Evolutionary conservation across 2,329 filamentous ascomycete species (phyloP).

Genomic region (Colletotrichum spaethianum): DNA sequence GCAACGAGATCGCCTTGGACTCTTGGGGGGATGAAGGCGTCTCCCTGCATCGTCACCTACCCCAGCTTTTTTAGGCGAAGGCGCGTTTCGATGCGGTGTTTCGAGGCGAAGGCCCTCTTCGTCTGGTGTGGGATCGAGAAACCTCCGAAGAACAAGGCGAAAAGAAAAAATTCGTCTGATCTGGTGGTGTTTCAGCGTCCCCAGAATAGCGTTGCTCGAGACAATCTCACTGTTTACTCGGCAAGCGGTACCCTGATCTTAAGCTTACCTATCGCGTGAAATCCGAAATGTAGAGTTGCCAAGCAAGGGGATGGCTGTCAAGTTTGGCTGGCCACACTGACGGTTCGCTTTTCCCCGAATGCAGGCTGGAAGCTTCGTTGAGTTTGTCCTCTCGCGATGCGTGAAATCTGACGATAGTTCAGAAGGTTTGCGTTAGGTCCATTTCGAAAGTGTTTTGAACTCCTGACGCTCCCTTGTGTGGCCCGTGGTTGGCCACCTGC

Average conservation of each 20-base stretch:
- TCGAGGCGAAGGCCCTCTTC: conserved; percentile 7
- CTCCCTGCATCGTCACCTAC: neutral
- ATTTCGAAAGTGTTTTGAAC: conserved; percentile 33
- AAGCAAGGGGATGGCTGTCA: conserved; percentile 25
- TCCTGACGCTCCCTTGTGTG: neutral
- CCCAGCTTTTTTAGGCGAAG: conserved; percentile 6
- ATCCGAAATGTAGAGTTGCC: neutral
- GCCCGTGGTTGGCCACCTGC: conserved; percentile 9
- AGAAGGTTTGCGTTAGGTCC: conserved; percentile 22
- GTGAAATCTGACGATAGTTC: conserved; percentile 25
- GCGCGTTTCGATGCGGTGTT: conserved; percentile 25
- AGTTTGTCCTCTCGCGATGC: conserved; percentile 13
- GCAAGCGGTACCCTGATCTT: conserved; percentile 21
- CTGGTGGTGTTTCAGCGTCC: conserved; percentile 25
- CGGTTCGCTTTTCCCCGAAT: conserved; percentile 35
- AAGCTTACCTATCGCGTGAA: conserved; percentile 27
- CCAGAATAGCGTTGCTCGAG: neutral
- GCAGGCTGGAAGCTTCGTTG: conserved; percentile 25
- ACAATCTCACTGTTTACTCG: neutral
- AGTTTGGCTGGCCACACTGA: neutral
- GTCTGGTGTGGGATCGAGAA: conserved; percentile 14
- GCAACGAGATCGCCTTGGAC: neutral
- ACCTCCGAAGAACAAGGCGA: conserved; percentile 25
- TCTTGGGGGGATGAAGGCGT: conserved; percentile 1
- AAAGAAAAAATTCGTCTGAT: conserved; percentile 26